Evolutionary conservation across 441 rosid species (phyloP), one percentile per base, ranked within the genome.

Genomic region (Bruguiera hainesii): DNA sequence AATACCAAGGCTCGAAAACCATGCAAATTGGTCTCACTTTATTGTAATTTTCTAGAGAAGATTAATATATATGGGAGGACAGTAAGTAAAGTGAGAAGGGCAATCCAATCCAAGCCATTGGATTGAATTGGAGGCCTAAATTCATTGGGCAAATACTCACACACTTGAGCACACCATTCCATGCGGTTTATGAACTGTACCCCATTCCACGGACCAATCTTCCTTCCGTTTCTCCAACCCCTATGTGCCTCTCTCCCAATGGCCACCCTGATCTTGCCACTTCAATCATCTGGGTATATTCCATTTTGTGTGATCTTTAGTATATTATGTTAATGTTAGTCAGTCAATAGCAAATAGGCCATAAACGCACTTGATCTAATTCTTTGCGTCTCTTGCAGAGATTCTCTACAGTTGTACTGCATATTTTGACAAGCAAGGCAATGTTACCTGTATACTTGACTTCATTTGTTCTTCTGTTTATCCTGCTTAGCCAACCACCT

Each of bases 161-260:
- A 76, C 48, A 66, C 72, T 55, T 18, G 16, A 52, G 80, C 86
- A 76, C 91, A 74, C 84, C 52, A 28, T 74, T 81, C 84, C 58
- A 87, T 73, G 68, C 66, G 81, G 71, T 10, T 25, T 80, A 81
- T 76, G 6, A 75, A 66, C 7, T 86, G 96, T 85, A 77, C 61
- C 83, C 96, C 83, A 80, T 86, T 87, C 78, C 72, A 46, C 78
- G 67, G 93, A 89, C 97, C 89, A 85, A 71, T 81, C 81, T 85
- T 89, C 92, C 48, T 71, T 63, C 75, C 53, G 61, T 78, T 79
- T 73, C 83, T 78, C 83, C 79, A 83, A 84, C 76, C 87, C 78
- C 88, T 55, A 84, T 81, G 82, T 67, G 62, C n/a, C 66, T 46
- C 63, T 28, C 37, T 55, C 56, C 31, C 26, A 3, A 4, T 42